phyloP scores from a whole-genome alignment of 306 rosid species.

The Psophocarpus tetragonolobus region DNA sequence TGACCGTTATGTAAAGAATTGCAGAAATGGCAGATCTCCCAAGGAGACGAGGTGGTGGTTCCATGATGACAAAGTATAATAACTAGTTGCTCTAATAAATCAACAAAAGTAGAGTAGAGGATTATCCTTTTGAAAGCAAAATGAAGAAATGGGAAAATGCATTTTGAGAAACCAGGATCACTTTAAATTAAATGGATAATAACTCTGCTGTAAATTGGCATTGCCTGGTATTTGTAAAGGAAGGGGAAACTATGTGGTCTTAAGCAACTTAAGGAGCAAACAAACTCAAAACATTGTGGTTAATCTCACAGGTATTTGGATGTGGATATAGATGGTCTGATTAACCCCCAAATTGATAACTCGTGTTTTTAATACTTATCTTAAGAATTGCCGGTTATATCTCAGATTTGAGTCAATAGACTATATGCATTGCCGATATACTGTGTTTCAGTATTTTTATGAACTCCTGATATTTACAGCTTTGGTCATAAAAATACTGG shows the following conservation, averaged over 20 bases:
- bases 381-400: background rate
- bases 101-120: conserved; percentile 51
- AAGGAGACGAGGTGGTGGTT: conserved; percentile 99
- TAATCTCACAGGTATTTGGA: conserved; percentile 34
- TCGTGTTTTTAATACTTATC: conserved; percentile 14
- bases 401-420: conserved; percentile 19
- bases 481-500: background rate
- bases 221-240: conserved; percentile 75
- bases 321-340: conserved; percentile 31
- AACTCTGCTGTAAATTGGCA: conserved; percentile 73
- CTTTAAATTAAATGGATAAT: conserved; percentile 54
- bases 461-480: background rate
- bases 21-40: conserved; percentile 98
- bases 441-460: background rate
- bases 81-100: conserved; percentile 37
- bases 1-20: conserved; percentile 97
- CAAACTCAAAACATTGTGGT: conserved; percentile 42
- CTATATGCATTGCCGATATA: background rate
- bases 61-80: conserved; percentile 95
- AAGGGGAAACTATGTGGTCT: conserved; percentile 52
- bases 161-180: conserved; percentile 45
- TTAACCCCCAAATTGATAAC: conserved; percentile 33
- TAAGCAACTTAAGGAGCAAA: conserved; percentile 40
- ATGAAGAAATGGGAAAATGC: conserved; percentile 45
- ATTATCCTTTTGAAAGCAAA: conserved; percentile 55